Evolutionary conservation across 495 filamentous ascomycete genomes (phyloP), one percentile per base, ranked within the genome.

Genomic region (Tuber borchii): DNA sequence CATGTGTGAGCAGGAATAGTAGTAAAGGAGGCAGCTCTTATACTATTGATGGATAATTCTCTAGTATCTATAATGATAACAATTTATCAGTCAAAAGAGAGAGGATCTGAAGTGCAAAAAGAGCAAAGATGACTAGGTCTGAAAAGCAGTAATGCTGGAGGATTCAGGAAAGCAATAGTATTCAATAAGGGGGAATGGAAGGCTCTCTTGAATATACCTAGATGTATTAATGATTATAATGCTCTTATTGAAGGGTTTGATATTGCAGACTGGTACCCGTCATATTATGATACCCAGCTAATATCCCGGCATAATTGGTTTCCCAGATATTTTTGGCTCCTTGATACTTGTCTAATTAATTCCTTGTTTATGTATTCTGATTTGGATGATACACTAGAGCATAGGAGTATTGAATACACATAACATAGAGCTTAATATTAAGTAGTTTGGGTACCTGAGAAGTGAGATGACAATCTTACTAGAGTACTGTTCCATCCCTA

Each of bases 261-360:
- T n/a, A n/a, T 16, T 70, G 69, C 9, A 14, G 69, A 70, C 42
- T 12, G 31, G 69, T 70, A 70, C 31, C 31, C 9, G 34, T 70
- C 69, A 20, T 44, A 77, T 44, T 83, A 83, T 75, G 71, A 77
- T 45, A 78, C 73, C 34, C 76, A 83, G 40, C 40, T 70, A 17
- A 46, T 40, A 14, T 74, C 70, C 5, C 31, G 70, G 34, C 9
- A 74, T 19, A 80, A 43, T 42, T 83, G 73, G 74, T 82, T 73
- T 69, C 76, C 76, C 22, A 46, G 81, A 22, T 80, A 82, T 68
- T 81, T 79, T 69, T 82, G 75, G 77, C 74, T 77, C 69, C 74
- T 84, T 71, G 76, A 84, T 74, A 76, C 77, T 73, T 46, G 31
- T 44, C 2, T 78, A 31, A 45, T 39, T 12, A 76, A 75, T 44